Base-by-base conservation (phyloP, 345 rosid species). In the Citrus unshiu region DNA sequence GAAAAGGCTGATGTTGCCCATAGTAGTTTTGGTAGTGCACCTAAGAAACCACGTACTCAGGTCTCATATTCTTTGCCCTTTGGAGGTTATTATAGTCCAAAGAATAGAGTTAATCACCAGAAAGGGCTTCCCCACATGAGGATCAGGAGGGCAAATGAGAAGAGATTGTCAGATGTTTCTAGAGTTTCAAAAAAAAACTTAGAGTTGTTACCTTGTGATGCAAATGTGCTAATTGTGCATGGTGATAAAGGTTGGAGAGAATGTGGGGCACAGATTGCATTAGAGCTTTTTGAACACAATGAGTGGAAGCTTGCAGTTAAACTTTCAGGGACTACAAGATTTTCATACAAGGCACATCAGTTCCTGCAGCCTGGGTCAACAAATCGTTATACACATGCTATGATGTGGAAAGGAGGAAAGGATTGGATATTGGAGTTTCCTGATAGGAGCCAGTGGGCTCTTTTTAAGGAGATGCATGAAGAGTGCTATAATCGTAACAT, bases 321-420 rank as follows among this genome's bases (percentile, higher is more conserved):
- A 83, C 56, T 90, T 16, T 88, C 90, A 1, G 98, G 95, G 56
- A 82, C 82, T 32, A 91, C 89, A 67, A 92, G 81, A 82, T 91
- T 84, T 74, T 89, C 97, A 8, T 90, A 91, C 83, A 93, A 93
- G 85, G 97, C 97, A n/a, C 97, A 93, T 82, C 99, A 94, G 81
- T 91, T 96, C 85, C 83, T 94, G 83, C 97, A 91, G 87, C 93
- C 94, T 87, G 98, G 99, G 63, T 91, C 99, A 70, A 92, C 97
- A 68, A 96, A 96, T 80, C 87, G 97, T 81, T 91, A 71, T 68
- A 94, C 97, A 2, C 99, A 96, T 92, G 99, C 98, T 61, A 96
- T 96, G 98, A 96, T 94, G 95, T 96, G 99, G 99, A 94, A 93
- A 88, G 99, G 94, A 72, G 98, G 97, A 78, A 96, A 96, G 81